These are phyloP conservation scores for Nicotiana sylvestris DNA, from an alignment of 257 asterid species.

Conservation along the genomic window DNA sequence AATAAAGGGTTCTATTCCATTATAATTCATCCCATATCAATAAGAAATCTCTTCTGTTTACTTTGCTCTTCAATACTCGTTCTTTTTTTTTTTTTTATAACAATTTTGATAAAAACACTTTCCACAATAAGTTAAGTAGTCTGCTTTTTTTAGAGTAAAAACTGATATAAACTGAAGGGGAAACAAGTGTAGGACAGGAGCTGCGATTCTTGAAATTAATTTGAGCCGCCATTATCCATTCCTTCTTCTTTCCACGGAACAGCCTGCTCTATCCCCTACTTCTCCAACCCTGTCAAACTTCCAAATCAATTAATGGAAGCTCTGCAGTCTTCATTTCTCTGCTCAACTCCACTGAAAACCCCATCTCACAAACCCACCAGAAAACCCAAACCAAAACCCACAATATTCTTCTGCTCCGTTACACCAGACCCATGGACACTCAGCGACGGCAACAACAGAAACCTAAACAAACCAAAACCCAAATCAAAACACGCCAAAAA, in stretches of 20 bases:
- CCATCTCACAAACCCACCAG: slow-evolving; percentile 23
- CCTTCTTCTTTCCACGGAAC: neutral
- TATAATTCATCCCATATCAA: no score
- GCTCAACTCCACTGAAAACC: slow-evolving; percentile 20
- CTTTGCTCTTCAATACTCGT: no score
- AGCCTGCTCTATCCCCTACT: neutral
- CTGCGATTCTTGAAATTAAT: neutral
- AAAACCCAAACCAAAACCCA: slow-evolving; percentile 22
- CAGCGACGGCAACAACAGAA: slow-evolving; percentile 60
- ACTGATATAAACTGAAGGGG: no score
- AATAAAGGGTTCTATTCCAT: no score
- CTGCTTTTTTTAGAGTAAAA: no score
- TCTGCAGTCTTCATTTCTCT: slow-evolving; percentile 55
- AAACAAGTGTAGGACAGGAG: no score
- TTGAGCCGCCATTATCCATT: neutral
- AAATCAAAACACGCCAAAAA: slow-evolving; percentile 65
- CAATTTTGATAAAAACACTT: no score
- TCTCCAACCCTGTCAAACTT: neutral
- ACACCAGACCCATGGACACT: slow-evolving; percentile 88
- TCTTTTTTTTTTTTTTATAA: no score
- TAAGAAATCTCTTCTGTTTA: no score
- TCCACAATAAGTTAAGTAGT: no score
- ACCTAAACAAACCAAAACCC: slow-evolving; percentile 62
- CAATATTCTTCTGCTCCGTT: slow-evolving; percentile 40
- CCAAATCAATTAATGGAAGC: slow-evolving; percentile 50